Base-by-base conservation (phyloP, 2,329 filamentous ascomycete species). In the Epichloe scottii region DNA sequence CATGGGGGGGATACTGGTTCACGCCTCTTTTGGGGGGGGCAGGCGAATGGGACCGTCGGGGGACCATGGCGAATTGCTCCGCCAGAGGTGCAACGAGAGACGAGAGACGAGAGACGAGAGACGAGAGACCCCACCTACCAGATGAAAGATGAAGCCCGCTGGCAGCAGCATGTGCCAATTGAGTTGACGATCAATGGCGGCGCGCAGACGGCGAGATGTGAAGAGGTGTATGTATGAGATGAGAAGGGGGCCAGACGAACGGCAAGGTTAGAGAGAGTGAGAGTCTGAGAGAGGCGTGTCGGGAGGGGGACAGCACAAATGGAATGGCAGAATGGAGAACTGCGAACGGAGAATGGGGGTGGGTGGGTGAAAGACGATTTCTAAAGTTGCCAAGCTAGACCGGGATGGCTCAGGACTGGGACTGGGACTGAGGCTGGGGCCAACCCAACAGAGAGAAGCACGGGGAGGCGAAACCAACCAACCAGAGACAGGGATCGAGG, bases 161-260 rank as follows among this genome's bases (percentile, higher is more conserved):
- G 38, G 44, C 38, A 46, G 46, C 43, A 37, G 43, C 10, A 14
- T 43, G 40, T 40, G 43, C 49, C 49, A 51, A 47, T 51, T 43
- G 49, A 47, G 30, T 12, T 14, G 26, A 49, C 21, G 33, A 19
- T 11, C 26, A 10, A 30, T 11, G 11, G 26, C 26, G 26, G 3
- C 26, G 26, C 26, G 26, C 26, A 11, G 10, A 11, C 26, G 11
- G n/a, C 46, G 26, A 19, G 15, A 42, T 19, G 40, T 26, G 19
- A 35, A 44, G 10, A n/a, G 48, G 37, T n/a, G 33, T 19, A 34
- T 40, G 34, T 26, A 38, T 30, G 48, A 49, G 48, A 8, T 5
- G 23, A 37, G 34, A 21, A 49, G 40, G 40, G n/a, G n/a, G 38
- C 17, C 39, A 39, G 26, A 30, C 26, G 7, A 30, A 30, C 26